A percentile compares a stretch with the other conserved stretches of the same genome.
phyloP scores from a whole-genome alignment of 2,329 filamentous ascomycete species.

The Aspergillus sp. region DNA sequence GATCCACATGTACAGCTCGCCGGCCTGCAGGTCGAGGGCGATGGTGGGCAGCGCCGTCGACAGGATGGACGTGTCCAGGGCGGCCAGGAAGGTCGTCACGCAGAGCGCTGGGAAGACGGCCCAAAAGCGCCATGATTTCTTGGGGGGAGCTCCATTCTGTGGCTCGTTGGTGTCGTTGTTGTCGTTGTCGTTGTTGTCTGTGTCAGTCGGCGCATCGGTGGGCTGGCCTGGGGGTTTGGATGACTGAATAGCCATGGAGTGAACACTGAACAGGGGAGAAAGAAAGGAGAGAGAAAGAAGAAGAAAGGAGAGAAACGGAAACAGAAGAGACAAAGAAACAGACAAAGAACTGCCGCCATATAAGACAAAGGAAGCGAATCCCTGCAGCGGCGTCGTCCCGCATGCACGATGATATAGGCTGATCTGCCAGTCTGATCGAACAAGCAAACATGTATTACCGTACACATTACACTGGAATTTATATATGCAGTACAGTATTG shows the following conservation, averaged over 20 bases:
- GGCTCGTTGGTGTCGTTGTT: too few species aligned
- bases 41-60: slow-evolving; percentile 44
- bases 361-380: background rate
- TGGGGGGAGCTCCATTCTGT: too few species aligned
- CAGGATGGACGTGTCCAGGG: slow-evolving; percentile 40
- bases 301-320: too few species aligned
- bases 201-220: too few species aligned
- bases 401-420: background rate
- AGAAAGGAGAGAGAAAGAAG: too few species aligned
- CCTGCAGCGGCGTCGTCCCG: background rate
- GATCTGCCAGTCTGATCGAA: background rate
- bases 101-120: slow-evolving; percentile 9
- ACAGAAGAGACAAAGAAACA: background rate
- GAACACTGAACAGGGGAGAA: too few species aligned
- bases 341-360: background rate
- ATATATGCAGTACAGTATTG: too few species aligned
- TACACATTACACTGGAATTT: background rate
- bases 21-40: slow-evolving; percentile 26
- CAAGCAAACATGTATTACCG: background rate
- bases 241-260: background rate
- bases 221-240: background rate
- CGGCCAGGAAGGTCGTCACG: slow-evolving; percentile 28
- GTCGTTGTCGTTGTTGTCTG: too few species aligned
- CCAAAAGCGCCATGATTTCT: slow-evolving; percentile 1
- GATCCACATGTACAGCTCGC: slow-evolving; percentile 36